Evolutionary conservation across 192 early-diverging fungal species (phyloP).

Genomic region (Geosiphon pyriformis): DNA sequence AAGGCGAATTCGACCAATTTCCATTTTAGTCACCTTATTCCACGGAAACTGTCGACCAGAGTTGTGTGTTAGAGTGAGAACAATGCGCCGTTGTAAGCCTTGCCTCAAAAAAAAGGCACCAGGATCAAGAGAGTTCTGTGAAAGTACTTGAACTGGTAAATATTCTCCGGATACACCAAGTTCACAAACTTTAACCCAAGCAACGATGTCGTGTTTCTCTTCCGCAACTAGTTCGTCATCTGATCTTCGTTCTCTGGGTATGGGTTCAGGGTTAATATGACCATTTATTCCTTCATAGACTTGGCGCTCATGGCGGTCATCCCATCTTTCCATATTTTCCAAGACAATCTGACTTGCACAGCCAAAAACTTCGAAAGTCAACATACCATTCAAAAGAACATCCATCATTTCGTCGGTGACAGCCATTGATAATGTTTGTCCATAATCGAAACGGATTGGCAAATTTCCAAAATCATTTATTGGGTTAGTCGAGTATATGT

Average conservation of each 20-base stretch:
- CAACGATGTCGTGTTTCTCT: constrained; percentile 61
- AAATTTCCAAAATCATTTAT: constrained; percentile 46
- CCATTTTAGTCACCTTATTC: constrained; percentile 35
- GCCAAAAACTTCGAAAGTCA: constrained; percentile 53
- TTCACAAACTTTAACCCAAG: constrained; percentile 64
- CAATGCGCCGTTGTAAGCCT: constrained; percentile 68
- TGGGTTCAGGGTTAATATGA: constrained; percentile 22
- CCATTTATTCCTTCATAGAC: constrained; percentile 39
- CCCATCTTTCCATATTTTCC: constrained; percentile 46
- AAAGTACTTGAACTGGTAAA: constrained; percentile 48
- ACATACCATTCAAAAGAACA: constrained; percentile 29
- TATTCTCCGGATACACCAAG: constrained; percentile 58
- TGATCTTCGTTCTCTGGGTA: constrained; percentile 34
- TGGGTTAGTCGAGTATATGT: constrained; percentile 57
- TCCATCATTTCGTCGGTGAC: constrained; percentile 39
- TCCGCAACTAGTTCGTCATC: constrained; percentile 59
- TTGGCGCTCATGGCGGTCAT: constrained; percentile 37
- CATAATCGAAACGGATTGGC: constrained; percentile 47
- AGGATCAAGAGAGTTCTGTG: constrained; percentile 37
- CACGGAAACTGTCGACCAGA: constrained; percentile 61
- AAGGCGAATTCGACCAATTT: constrained; percentile 42
- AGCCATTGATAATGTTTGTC: constrained; percentile 40
- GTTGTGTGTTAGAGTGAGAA: constrained; percentile 58
- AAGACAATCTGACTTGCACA: constrained; percentile 33
- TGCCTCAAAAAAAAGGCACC: constrained; percentile 63